Evolutionary conservation across 129 eudicot genomes (phyloP).

Genomic region (Kitagawia praeruptora): DNA sequence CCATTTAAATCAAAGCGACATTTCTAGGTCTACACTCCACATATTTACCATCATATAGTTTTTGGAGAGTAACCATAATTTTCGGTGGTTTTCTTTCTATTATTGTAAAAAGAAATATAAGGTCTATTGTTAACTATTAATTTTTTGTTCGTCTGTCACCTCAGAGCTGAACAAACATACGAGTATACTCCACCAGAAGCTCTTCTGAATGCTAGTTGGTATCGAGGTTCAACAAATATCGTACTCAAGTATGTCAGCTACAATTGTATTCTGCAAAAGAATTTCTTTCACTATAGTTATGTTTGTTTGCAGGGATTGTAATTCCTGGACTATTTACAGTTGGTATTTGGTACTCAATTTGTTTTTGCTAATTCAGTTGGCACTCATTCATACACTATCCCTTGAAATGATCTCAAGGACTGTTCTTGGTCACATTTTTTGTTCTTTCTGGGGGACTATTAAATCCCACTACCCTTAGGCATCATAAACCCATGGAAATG

Average conservation of each 20-base stretch:
- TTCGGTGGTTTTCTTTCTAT: background rate
- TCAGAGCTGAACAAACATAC: conserved; percentile 87
- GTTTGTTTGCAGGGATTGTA: background rate
- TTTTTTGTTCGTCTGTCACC: conserved; percentile 6
- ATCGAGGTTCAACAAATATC: conserved; percentile 50
- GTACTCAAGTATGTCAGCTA: conserved; percentile 49
- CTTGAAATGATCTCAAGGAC: background rate
- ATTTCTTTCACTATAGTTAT: background rate
- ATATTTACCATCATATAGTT: background rate
- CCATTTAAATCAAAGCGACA: background rate
- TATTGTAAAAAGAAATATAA: background rate
- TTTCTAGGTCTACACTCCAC: background rate
- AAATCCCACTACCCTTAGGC: background rate
- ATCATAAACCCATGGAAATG: background rate
- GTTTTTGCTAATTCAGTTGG: background rate
- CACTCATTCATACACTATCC: background rate
- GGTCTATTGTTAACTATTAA: background rate
- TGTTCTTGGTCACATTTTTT: background rate
- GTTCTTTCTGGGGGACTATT: background rate
- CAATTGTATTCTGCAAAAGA: background rate
- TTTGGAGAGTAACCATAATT: background rate
- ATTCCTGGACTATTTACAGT: background rate
- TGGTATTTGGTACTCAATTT: background rate
- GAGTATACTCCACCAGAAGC: conserved; percentile 99
- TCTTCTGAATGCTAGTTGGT: conserved; percentile 79